Evolutionary conservation across 2,329 filamentous ascomycete species (phyloP), one percentile per base, ranked within the genome.

Genomic region (Fusarium abutilonis): DNA sequence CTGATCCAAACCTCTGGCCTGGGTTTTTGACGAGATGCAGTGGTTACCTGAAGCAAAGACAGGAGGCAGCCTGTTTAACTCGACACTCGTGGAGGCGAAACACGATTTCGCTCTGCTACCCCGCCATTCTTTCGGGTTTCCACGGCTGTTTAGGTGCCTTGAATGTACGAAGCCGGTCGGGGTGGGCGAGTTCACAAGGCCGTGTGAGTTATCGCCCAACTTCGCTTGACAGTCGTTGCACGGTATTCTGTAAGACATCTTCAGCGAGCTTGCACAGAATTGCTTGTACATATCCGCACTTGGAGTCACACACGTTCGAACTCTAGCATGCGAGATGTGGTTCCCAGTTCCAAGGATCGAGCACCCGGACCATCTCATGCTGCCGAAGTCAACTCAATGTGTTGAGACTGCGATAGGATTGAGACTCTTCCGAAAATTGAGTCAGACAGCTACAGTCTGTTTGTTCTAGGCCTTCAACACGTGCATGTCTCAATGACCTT

Each of bases 201-300:
- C 39, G 44, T 40, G 45, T 53, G 54, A 52, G 38, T 39, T 53
- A 35, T 60, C 49, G 49, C 60, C 59, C 63, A 66, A 65, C 53
- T 60, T 70, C 68, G 68, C 68, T 70, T 67, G 66, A 64, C 40
- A 42, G 38, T 40, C 35, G 66, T 68, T 43, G 45, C 56, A 70
- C 64, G 52, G 58, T 48, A 36, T 39, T 51, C 52, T 52, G 58
- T 68, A 53, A 58, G 43, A 70, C 68, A 39, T 53, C 47, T 57
- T 54, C 55, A 63, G 64, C 52, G 46, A 64, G 39, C 58, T 67
- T 48, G 47, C 49, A 60, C 57, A 45, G 40, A 46, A 55, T 43
- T 52, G 34, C 47, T 61, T 64, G 63, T 49, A 58, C 43, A 23
- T 42, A 41, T 53, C 58, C 64, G 50, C 58, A 44, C 38, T 39